These are phyloP conservation scores for Arthrobotrys sphaeroides DNA, from an alignment of 2,329 filamentous ascomycete species.

Conservation along the genomic window DNA sequence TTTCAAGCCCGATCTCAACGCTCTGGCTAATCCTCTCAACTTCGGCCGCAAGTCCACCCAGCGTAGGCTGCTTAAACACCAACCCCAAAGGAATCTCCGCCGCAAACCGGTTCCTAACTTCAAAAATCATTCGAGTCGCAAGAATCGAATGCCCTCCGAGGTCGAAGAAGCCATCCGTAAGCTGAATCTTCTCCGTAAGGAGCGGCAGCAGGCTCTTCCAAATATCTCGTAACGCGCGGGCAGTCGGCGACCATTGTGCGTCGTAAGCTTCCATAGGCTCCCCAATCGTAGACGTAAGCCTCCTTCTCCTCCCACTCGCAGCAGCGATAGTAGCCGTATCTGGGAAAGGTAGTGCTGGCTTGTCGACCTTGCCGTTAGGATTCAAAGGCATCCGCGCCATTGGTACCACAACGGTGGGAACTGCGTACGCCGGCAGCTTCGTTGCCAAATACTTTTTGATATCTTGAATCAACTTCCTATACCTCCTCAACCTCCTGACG, in stretches of 20 bases:
- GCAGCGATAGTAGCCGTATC: slow-evolving; percentile 74
- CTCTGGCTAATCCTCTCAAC: slow-evolving; percentile 65
- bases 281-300: slow-evolving; percentile 61
- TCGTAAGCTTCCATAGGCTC: slow-evolving; percentile 46
- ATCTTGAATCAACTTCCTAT: slow-evolving; percentile 70
- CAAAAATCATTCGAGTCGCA: slow-evolving; percentile 81
- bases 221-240: slow-evolving; percentile 55
- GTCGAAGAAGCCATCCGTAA: slow-evolving; percentile 76
- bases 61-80: slow-evolving; percentile 74
- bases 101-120: slow-evolving; percentile 71
- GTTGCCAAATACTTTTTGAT: slow-evolving; percentile 75
- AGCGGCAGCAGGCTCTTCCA: slow-evolving; percentile 56
- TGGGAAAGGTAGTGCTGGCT: slow-evolving; percentile 80
- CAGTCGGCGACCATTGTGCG: slow-evolving; percentile 47
- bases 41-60: slow-evolving; percentile 65
- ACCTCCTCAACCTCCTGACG: slow-evolving; percentile 69
- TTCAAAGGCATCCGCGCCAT: slow-evolving; percentile 79
- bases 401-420: slow-evolving; percentile 78
- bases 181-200: slow-evolving; percentile 54
- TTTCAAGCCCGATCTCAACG: slow-evolving; percentile 59
- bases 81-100: slow-evolving; percentile 74
- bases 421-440: slow-evolving; percentile 77
- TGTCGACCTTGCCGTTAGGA: slow-evolving; percentile 86
- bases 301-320: slow-evolving; percentile 66
- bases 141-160: slow-evolving; percentile 82